Percentiles rank a stretch among this genome's conserved stretches.
Evolutionary conservation across 129 eudicot species (phyloP).

Genomic region (Flaveria robusta): DNA sequence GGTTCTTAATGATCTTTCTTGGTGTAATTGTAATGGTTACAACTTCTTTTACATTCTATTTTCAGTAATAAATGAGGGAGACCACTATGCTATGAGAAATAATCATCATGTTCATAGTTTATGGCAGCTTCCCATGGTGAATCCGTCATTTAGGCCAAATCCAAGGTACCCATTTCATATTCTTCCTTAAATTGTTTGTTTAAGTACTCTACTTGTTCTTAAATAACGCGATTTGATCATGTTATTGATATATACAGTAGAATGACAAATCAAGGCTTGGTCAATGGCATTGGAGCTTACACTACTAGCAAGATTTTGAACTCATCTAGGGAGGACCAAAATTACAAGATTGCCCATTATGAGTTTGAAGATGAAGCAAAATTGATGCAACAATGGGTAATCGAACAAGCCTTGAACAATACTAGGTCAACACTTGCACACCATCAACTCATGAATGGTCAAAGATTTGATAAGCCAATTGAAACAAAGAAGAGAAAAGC

Average conservation of each 20-base stretch:
- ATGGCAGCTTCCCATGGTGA: constrained; percentile 46
- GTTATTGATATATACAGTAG: constrained; percentile 12
- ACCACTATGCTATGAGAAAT: constrained; percentile 32
- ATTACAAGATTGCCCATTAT: constrained; percentile 27
- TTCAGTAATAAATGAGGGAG: constrained; percentile 46
- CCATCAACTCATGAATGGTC: constrained; percentile 26
- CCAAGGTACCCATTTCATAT: constrained; percentile 31
- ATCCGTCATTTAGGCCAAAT: constrained; percentile 37
- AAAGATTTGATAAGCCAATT: constrained; percentile 29
- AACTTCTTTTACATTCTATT: constrained; percentile 1
- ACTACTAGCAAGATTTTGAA: constrained; percentile 31
- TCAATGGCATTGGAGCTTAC: constrained; percentile 30
- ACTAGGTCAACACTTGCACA: constrained; percentile 36
- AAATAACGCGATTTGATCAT: background rate
- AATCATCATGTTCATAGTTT: constrained; percentile 31
- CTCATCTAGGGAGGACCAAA: constrained; percentile 24
- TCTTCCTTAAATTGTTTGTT: background rate
- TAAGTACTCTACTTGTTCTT: background rate
- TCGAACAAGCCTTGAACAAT: constrained; percentile 29
- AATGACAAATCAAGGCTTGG: constrained; percentile 29
- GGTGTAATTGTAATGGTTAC: background rate
- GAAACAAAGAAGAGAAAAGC: constrained; percentile 42
- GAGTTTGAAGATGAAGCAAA: constrained; percentile 32
- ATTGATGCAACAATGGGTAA: constrained; percentile 32
- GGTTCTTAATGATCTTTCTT: constrained; percentile 17